These are phyloP conservation scores for Epichloe aotearoae DNA, from an alignment of 2,329 filamentous ascomycete genomes.

Conservation along the genomic window DNA sequence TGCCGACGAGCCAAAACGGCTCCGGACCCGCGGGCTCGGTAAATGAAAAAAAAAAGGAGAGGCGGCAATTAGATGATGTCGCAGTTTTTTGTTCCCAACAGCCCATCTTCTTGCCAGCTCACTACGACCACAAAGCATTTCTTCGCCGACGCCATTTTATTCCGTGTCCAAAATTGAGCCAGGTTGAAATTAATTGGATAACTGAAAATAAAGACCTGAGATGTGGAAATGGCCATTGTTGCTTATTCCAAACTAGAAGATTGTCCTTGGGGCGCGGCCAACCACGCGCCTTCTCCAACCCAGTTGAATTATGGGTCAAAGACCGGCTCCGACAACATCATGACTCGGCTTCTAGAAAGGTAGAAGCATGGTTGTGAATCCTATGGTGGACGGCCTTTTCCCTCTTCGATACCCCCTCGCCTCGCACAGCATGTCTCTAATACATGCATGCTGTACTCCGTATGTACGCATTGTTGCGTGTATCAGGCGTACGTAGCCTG, in stretches of 20 bases:
- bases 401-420: not conserved
- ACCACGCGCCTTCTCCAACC: not conserved
- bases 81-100: not conserved
- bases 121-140: not conserved
- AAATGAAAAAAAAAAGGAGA: not conserved
- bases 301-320: not conserved
- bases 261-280: not conserved
- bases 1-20: not conserved
- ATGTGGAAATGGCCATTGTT: too few relatives aligned
- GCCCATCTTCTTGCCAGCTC: not conserved
- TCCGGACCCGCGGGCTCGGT: not conserved
- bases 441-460: not conserved
- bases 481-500: not conserved
- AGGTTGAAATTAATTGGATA: too few relatives aligned
- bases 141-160: not conserved
- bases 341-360: slow-evolving; percentile 1
- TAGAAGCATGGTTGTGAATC: not conserved
- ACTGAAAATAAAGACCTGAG: too few relatives aligned
- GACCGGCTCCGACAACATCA: not conserved
- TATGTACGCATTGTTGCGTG: not conserved
- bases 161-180: too few relatives aligned
- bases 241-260: too few relatives aligned
- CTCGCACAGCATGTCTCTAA: not conserved
- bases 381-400: not conserved
- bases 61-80: not conserved